phyloP scores from a whole-genome alignment of 2,329 filamentous ascomycete genomes.

The Aschersonia sp. region DNA sequence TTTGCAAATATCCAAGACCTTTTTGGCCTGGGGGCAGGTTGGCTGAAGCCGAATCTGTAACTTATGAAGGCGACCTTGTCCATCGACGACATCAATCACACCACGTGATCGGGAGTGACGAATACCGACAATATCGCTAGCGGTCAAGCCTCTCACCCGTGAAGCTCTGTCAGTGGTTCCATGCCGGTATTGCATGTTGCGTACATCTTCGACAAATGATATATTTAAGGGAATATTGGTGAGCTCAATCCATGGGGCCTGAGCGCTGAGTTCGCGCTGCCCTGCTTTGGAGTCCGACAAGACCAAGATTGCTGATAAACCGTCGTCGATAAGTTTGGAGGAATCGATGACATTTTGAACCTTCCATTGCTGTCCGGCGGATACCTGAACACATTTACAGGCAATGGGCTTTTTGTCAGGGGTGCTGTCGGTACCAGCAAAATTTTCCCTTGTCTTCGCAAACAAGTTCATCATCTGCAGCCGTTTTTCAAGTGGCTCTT shows the following conservation, averaged over 20 bases:
- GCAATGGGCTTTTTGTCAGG: conserved; percentile 8
- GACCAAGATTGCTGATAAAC: conserved; percentile 53
- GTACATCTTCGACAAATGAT: conserved; percentile 44
- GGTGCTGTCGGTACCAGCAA: conserved; percentile 11
- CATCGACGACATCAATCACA: conserved; percentile 51
- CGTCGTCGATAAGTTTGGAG: conserved; percentile 54
- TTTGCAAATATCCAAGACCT: conserved; percentile 45
- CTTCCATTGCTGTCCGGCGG: conserved; percentile 35
- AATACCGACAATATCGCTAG: conserved; percentile 36
- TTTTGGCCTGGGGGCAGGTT: conserved; percentile 44
- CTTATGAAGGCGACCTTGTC: conserved; percentile 47
- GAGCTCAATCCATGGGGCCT: conserved; percentile 61
- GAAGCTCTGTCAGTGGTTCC: conserved; percentile 38
- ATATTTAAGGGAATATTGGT: conserved; percentile 51
- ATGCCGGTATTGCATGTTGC: conserved; percentile 41
- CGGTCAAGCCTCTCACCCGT: conserved; percentile 29
- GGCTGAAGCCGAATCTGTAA: conserved; percentile 55
- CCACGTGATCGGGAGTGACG: conserved; percentile 44
- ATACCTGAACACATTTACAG: conserved; percentile 12
- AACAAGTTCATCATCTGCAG: conserved; percentile 53
- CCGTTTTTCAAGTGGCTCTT: conserved; percentile 53
- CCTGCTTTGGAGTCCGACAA: conserved; percentile 52
- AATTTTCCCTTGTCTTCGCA: conserved; percentile 28
- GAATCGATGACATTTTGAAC: conserved; percentile 59
- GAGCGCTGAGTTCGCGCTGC: conserved; percentile 52